Percentiles rank a stretch among this genome's conserved stretches.
phyloP scores from a whole-genome alignment of 2,329 filamentous ascomycete species.

The Hortaea sp. region DNA sequence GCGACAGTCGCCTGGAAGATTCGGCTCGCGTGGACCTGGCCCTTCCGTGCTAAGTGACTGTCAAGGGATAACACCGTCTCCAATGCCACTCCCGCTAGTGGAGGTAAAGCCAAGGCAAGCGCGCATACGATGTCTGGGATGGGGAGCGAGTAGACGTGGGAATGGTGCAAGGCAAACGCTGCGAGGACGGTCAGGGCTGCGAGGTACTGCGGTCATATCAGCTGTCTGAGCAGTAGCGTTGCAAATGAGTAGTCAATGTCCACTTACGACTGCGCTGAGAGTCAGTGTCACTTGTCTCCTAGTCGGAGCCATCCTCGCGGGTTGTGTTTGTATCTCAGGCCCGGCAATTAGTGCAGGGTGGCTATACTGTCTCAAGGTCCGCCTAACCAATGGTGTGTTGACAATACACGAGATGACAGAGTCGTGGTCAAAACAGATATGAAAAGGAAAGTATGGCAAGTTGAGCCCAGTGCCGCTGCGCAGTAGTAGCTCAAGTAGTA shows the following conservation, averaged over 20 bases:
- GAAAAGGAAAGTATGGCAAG: no score
- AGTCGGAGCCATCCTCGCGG: slow-evolving; percentile 3
- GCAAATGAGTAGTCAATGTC: no score
- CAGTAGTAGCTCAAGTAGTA: no score
- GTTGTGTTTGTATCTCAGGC: no score
- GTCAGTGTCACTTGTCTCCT: slow-evolving; percentile 6
- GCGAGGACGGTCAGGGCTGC: slow-evolving; percentile 30
- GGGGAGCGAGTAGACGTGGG: slow-evolving; percentile 29
- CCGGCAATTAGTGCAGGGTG: no score
- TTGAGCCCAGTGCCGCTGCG: no score
- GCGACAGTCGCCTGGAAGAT: slow-evolving; percentile 27
- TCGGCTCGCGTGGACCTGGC: slow-evolving; percentile 18
- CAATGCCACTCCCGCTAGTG: slow-evolving; percentile 34
- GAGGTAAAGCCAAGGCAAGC: slow-evolving; percentile 32
- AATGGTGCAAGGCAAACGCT: slow-evolving; percentile 25
- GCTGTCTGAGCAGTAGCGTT: not conserved
- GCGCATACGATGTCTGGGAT: slow-evolving; percentile 32
- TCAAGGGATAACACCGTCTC: slow-evolving; percentile 28
- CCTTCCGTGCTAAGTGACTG: slow-evolving; percentile 18
- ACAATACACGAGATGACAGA: no score
- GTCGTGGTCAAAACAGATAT: no score
- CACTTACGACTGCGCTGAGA: slow-evolving; percentile 8
- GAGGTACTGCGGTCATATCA: slow-evolving; percentile 27
- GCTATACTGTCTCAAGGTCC: no score
- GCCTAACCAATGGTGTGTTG: no score